Percentiles rank a stretch among this genome's conserved stretches.
These are phyloP conservation scores for Plasmodium coatneyi DNA, from an alignment of 169 alveolate species.

Conservation along the genomic window DNA sequence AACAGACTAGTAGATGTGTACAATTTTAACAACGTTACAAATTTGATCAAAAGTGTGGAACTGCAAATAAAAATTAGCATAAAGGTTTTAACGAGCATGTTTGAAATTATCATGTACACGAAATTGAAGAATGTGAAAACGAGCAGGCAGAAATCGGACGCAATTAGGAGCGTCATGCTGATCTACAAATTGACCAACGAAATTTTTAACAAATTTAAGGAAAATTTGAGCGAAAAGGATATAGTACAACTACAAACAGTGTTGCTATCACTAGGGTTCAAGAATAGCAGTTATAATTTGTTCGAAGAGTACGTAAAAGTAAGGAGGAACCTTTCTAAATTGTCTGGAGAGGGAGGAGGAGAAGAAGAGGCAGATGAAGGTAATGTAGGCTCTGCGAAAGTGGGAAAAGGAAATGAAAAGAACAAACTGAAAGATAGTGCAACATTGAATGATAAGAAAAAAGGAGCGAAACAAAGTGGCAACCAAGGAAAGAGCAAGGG, in stretches of 20 bases:
- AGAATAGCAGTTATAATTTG: constrained; percentile 81
- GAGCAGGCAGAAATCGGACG: constrained; percentile 61
- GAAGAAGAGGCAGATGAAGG: constrained; percentile 14
- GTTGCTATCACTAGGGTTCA: constrained; percentile 70
- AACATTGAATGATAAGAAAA: constrained; percentile 55
- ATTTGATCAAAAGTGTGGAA: constrained; percentile 50
- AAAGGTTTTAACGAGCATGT: constrained; percentile 55
- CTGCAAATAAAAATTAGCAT: constrained; percentile 61
- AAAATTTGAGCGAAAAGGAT: constrained; percentile 61
- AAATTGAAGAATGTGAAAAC: constrained; percentile 67
- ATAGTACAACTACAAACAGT: constrained; percentile 72
- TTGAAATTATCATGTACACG: constrained; percentile 58
- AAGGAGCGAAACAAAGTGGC: constrained; percentile 61
- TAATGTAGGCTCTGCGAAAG: not conserved
- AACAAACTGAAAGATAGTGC: constrained; percentile 14
- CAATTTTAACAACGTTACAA: constrained; percentile 59
- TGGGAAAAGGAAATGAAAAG: constrained; percentile 35
- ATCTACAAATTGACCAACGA: constrained; percentile 58
- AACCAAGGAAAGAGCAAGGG: constrained; percentile 61
- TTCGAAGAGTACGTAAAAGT: constrained; percentile 82
- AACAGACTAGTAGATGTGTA: constrained; percentile 76
- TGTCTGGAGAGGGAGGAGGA: constrained; percentile 9
- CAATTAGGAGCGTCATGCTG: constrained; percentile 57
- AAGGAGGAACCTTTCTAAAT: constrained; percentile 43
- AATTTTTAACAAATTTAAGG: constrained; percentile 67